These are phyloP conservation scores for Serpula lacrymans DNA, from an alignment of 768 basidiomycete species.

Conservation along the genomic window DNA sequence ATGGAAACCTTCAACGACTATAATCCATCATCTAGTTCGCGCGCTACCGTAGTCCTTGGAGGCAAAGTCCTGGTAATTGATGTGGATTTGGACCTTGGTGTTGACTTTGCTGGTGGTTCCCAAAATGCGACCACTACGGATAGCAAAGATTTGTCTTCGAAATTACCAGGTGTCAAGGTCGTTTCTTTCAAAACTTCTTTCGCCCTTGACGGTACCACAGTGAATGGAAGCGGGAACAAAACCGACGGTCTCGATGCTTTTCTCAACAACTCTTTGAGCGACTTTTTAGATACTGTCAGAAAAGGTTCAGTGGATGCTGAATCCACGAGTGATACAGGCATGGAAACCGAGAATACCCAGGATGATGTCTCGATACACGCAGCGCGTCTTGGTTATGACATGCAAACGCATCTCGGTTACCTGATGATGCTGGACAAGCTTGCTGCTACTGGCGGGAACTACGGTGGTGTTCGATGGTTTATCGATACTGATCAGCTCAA, in stretches of 20 bases:
- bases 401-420: constrained; percentile 59
- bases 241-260: constrained; percentile 60
- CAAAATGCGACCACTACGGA: constrained; percentile 29
- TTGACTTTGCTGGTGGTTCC: constrained; percentile 31
- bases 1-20: constrained; percentile 77
- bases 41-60: constrained; percentile 58
- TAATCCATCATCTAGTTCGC: constrained; percentile 24
- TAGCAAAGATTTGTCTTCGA: too few relatives aligned
- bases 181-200: constrained; percentile 71
- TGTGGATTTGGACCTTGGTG: constrained; percentile 55
- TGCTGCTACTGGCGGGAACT: constrained; percentile 51
- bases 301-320: too few relatives aligned
- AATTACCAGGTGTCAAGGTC: constrained; percentile 43
- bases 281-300: constrained; percentile 60
- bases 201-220: constrained; percentile 41
- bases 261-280: constrained; percentile 51
- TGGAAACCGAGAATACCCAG: constrained; percentile 29
- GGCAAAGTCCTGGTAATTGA: constrained; percentile 83
- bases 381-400: constrained; percentile 41
- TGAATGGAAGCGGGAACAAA: constrained; percentile 37
- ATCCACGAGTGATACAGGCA: constrained; percentile 16
- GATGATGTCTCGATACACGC: constrained; percentile 51
- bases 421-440: constrained; percentile 71
- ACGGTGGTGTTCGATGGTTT: constrained; percentile 74
- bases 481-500: constrained; percentile 57